phyloP scores from a whole-genome alignment of 2,329 filamentous ascomycete species.

The Aschersonia sp. region DNA sequence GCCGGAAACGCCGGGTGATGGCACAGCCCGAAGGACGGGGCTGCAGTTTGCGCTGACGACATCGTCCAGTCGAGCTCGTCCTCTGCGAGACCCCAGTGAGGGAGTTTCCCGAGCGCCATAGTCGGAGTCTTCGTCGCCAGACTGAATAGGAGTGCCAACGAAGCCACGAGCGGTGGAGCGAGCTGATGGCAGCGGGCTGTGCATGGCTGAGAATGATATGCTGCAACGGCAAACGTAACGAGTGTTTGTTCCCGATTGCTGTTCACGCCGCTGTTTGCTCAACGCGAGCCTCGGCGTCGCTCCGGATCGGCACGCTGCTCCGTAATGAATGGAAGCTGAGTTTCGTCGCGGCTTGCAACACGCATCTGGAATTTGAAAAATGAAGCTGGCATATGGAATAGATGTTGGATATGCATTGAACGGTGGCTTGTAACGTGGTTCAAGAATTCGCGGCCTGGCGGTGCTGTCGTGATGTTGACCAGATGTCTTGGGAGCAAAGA shows the following conservation, averaged over 20 bases:
- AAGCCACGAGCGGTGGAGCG: slow-evolving; percentile 43
- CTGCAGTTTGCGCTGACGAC: slow-evolving; percentile 50
- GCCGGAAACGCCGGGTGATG: slow-evolving; percentile 47
- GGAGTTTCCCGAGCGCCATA: slow-evolving; percentile 23
- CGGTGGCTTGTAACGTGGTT: slow-evolving; percentile 4
- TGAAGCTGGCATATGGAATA: slow-evolving; percentile 26
- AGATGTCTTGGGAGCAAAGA: neutral
- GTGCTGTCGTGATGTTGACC: slow-evolving; percentile 4
- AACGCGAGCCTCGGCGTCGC: slow-evolving; percentile 40
- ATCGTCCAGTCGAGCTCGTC: slow-evolving; percentile 32
- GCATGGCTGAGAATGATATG: slow-evolving; percentile 20
- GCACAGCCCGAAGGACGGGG: slow-evolving; percentile 36
- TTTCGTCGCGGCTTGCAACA: slow-evolving; percentile 32
- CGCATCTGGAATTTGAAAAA: slow-evolving; percentile 45
- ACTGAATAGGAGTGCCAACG: slow-evolving; percentile 34
- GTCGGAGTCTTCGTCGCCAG: slow-evolving; percentile 45
- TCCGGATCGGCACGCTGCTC: slow-evolving; percentile 42
- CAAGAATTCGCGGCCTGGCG: slow-evolving; percentile 3
- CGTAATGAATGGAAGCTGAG: slow-evolving; percentile 32
- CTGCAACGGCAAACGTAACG: slow-evolving; percentile 2
- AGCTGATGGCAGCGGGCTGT: slow-evolving; percentile 31
- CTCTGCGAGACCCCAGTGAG: slow-evolving; percentile 21
- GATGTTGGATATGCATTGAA: slow-evolving; percentile 43
- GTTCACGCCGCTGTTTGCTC: slow-evolving; percentile 9
- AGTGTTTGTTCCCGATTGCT: neutral